phyloP scores from a whole-genome alignment of 2,329 filamentous ascomycete genomes.

The Aureobasidium musti region DNA sequence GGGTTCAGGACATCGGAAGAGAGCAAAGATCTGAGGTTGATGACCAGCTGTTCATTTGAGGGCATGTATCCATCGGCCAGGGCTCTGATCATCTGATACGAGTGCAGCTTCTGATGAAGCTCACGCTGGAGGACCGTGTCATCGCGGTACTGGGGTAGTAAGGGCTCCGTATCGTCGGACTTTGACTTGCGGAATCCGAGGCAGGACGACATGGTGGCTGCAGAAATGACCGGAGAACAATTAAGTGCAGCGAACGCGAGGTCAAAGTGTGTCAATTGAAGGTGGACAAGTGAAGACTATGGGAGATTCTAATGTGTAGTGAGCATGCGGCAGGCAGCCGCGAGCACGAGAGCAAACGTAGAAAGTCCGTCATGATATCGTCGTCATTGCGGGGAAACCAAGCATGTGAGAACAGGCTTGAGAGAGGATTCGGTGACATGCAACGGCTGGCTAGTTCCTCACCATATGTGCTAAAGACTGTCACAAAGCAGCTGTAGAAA shows the following conservation, averaged over 20 bases:
- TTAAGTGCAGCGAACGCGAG: not conserved
- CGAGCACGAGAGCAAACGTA: not conserved
- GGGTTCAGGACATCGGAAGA: conserved; percentile 77
- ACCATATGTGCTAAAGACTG: no score
- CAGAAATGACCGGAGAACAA: conserved; percentile 6
- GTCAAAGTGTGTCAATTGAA: not conserved
- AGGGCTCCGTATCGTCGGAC: conserved; percentile 67
- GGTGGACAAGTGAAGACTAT: conserved; percentile 1
- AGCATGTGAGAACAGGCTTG: conserved; percentile 23
- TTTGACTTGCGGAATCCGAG: conserved; percentile 60
- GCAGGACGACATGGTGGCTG: conserved; percentile 60
- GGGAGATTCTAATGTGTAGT: not conserved
- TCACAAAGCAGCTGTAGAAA: no score
- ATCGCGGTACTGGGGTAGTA: conserved; percentile 80
- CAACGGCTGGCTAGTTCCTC: not conserved
- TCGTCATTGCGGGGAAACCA: conserved; percentile 20
- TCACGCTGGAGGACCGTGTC: conserved; percentile 75
- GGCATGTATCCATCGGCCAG: conserved; percentile 86
- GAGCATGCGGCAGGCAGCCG: not conserved
- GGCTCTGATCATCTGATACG: conserved; percentile 87
- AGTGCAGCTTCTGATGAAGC: conserved; percentile 86
- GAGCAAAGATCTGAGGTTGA: conserved; percentile 76
- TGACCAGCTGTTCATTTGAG: conserved; percentile 78
- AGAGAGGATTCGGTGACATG: not conserved
- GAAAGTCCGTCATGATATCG: conserved; percentile 5